A percentile compares a stretch with the other conserved stretches of the same genome.
phyloP scores from a whole-genome alignment of 179 eudicot genomes.

The Corrigiola litoralis region DNA sequence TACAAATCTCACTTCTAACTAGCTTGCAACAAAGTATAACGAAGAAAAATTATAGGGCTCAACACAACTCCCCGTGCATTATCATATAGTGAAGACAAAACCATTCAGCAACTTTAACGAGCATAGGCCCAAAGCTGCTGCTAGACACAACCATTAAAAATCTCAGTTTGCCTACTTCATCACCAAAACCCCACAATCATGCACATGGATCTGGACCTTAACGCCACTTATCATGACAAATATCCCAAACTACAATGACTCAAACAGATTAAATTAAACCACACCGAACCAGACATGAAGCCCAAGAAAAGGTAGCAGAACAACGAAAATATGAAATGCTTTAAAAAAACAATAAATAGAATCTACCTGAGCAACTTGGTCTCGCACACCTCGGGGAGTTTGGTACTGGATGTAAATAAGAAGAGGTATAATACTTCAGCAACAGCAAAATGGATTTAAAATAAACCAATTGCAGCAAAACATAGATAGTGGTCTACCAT shows the following conservation, averaged over 20 bases:
- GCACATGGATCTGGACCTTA: no score
- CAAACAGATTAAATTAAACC: not conserved
- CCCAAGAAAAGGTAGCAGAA: not conserved
- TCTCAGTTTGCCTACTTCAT: not conserved
- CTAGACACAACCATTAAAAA: not conserved
- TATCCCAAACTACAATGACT: not conserved
- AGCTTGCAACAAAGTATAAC: no score
- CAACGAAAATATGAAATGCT: not conserved
- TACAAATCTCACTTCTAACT: no score
- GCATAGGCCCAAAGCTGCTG: no score
- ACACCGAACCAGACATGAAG: not conserved
- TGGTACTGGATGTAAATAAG: conserved; percentile 50
- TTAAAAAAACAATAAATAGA: not conserved
- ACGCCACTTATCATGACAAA: not conserved
- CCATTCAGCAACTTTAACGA: no score
- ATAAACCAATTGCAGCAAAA: not conserved
- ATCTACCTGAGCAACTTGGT: conserved; percentile 54
- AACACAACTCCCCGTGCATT: no score
- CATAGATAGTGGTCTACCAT: conserved; percentile 32
- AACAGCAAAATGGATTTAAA: not conserved
- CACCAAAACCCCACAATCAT: no score
- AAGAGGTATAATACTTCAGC: conserved; percentile 2
- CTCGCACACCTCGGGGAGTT: conserved; percentile 44
- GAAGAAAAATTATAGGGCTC: no score
- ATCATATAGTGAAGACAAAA: no score